Base-by-base conservation (phyloP, 306 rosid genomes). In the Purshia tridentata region DNA sequence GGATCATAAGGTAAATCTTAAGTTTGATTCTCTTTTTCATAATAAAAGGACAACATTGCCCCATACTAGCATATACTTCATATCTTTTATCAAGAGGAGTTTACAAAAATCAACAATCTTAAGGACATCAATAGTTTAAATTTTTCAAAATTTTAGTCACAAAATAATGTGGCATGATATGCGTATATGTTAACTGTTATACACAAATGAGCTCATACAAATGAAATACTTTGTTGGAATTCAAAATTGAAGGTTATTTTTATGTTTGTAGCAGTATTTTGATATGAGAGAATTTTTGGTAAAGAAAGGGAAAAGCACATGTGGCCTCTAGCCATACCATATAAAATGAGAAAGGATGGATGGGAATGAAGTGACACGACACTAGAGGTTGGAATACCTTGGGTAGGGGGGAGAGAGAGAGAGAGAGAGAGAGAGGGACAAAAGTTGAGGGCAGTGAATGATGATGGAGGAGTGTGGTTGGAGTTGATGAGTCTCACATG, bases 401-500 rank as follows among this genome's bases (percentile, higher is more conserved):
- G 48, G 48, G 67, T 48, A 79, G 50, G 52, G 44, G 67, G 76
- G 69, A 68, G 75, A 72, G 67, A 74, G 39, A 72, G 20, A 72
- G 11, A 72, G 66, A 76, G 71, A 61, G 40, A 64, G 63, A 47
- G 29, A 35, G 23, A 47, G 29, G 41, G 75, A 39, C 6, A 65
- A 61, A 78, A 66, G 77, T 64, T 73, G 63, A 69, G 64, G 70
- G 81, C 10, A 60, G 64, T 67, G 69, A 82, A 80, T 88, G 90
- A 77, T 88, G 85, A 79, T 81, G 76, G 56, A 47, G 77, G 65
- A 22, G 67, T 74, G 84, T 81, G 90, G 80, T 77, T 86, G 86
- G 90, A 86, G 58, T 81, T 51, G 78, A 76, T 84, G 74, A 86
- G 75, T 83, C 80, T 80, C 97, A 90, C 93, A 90, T 90, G 97